These are phyloP conservation scores for Salix koriyanagi DNA, from an alignment of 345 rosid species.

Conservation along the genomic window DNA sequence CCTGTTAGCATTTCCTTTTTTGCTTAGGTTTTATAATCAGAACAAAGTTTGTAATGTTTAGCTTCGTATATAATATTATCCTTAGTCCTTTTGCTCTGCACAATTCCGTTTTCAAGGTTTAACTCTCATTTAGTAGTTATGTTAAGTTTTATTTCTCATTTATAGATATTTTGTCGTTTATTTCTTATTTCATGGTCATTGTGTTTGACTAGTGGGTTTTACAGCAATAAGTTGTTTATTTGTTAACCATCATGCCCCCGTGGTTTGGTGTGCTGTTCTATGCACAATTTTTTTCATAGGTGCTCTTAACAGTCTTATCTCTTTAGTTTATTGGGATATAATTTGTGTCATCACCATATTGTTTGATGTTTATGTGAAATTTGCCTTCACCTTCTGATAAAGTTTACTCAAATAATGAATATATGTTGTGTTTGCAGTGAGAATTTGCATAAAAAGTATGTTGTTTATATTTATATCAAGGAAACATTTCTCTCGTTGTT, in stretches of 20 bases:
- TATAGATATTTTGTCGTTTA: background rate
- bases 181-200: background rate
- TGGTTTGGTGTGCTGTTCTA: background rate
- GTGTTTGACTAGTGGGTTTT: background rate
- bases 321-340: background rate
- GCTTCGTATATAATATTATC: background rate
- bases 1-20: background rate
- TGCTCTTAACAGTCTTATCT: background rate
- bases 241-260: background rate
- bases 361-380: background rate
- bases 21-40: background rate
- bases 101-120: background rate
- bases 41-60: background rate
- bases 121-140: background rate
- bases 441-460: background rate
- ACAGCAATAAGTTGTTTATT: background rate
- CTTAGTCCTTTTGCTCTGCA: background rate
- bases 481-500: background rate
- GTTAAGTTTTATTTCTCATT: background rate
- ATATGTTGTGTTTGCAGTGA: background rate
- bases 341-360: background rate
- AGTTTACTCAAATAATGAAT: background rate
- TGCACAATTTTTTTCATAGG: background rate
- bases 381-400: background rate
- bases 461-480: background rate